Conservation (phyloP, 2,329 filamentous ascomycete genomes). For the Sclerotinia minor region DNA sequence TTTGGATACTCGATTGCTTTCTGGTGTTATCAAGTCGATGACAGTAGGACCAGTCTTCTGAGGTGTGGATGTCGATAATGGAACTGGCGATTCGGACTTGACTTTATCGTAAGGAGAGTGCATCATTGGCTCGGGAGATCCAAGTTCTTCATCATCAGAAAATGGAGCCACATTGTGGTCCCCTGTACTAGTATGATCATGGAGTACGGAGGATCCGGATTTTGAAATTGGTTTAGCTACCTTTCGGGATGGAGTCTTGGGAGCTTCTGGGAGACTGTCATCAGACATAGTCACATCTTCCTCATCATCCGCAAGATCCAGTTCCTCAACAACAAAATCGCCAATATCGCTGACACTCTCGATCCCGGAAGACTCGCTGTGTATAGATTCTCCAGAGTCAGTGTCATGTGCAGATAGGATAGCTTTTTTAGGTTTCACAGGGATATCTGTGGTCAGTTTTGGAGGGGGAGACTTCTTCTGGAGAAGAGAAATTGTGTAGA, state of each 20-base stretch:
- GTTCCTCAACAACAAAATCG: constrained; percentile 51
- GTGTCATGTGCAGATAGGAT: constrained; percentile 24
- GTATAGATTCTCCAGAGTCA: constrained; percentile 36
- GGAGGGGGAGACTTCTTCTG: constrained; percentile 47
- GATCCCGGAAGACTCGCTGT: constrained; percentile 29
- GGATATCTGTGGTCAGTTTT: constrained; percentile 27
- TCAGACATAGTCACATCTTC: constrained; percentile 30
- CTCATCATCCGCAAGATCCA: constrained; percentile 37
- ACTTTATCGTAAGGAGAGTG: not conserved
- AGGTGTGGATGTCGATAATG: not conserved
- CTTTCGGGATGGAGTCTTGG: not conserved
- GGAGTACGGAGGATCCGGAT: not conserved
- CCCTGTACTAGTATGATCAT: not conserved
- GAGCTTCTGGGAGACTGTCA: constrained; percentile 3
- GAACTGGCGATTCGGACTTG: not conserved
- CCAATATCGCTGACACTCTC: constrained; percentile 49
- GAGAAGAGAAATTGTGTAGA: constrained; percentile 53
- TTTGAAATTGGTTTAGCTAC: not conserved
- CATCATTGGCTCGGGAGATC: not conserved
- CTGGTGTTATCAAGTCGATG: constrained; percentile 12
- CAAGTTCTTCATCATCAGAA: not conserved
- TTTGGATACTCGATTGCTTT: not conserved
- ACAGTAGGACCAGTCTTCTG: not conserved
- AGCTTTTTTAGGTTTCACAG: constrained; percentile 27
- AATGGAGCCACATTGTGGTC: not conserved